Percentiles rank a stretch among this genome's conserved stretches.
phyloP scores from a whole-genome alignment of 208 protist genomes.

The Strigomonas culicis region DNA sequence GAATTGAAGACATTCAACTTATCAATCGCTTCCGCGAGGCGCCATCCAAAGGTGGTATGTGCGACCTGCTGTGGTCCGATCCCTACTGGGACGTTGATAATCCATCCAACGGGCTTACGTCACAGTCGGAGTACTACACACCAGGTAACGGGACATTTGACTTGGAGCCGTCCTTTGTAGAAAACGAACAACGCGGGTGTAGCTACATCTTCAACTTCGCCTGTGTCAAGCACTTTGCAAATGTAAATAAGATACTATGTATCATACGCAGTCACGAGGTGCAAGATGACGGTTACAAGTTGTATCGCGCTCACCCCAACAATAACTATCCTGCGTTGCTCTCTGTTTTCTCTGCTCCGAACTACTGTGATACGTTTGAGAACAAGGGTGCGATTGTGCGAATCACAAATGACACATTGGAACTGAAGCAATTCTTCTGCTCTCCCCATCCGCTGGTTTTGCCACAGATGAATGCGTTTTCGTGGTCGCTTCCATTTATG shows the following conservation, averaged over 20 bases:
- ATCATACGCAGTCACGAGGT: constrained; percentile 97
- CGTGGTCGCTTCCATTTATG: constrained; percentile 77
- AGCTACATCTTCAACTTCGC: constrained; percentile 87
- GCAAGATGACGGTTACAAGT: constrained; percentile 91
- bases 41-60: constrained; percentile 97
- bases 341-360: constrained; percentile 97
- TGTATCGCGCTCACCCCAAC: constrained; percentile 87
- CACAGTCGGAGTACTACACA: constrained; percentile 49
- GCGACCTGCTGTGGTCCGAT: constrained; percentile 99
- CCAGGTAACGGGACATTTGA: constrained; percentile 57
- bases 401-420: constrained; percentile 79
- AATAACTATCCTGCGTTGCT: constrained; percentile 96
- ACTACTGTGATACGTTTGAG: constrained; percentile 97
- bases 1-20: constrained; percentile 90
- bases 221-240: constrained; percentile 88
- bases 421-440: constrained; percentile 85
- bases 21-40: constrained; percentile 97
- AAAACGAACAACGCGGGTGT: constrained; percentile 68
- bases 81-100: constrained; percentile 94
- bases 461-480: constrained; percentile 54
- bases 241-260: constrained; percentile 93
- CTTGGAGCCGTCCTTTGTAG: constrained; percentile 48
- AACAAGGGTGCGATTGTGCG: constrained; percentile 96
- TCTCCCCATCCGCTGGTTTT: constrained; percentile 76
- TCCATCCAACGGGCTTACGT: constrained; percentile 86